Evolutionary conservation across 805 yeast genomes (phyloP).

Genomic region (Scheffersomyces coipomensis): DNA sequence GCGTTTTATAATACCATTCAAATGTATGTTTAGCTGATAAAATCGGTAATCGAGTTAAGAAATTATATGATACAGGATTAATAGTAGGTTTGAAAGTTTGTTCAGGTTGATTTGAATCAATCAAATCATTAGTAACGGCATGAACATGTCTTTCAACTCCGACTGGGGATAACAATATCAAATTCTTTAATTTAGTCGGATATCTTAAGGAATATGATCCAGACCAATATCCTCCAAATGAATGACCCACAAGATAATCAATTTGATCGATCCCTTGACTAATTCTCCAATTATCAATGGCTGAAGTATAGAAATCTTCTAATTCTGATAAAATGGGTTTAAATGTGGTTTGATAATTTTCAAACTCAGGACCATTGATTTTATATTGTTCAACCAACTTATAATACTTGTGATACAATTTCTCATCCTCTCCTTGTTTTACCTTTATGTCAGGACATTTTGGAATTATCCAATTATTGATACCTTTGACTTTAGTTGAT

Average conservation of each 20-base stretch:
- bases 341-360: conserved; percentile 32
- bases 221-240: conserved; percentile 76
- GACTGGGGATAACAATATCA: conserved; percentile 70
- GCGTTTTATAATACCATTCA: conserved; percentile 40
- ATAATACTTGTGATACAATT: conserved; percentile 37
- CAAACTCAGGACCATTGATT: conserved; percentile 22
- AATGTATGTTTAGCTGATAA: conserved; percentile 26
- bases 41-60: conserved; percentile 47
- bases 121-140: conserved; percentile 44
- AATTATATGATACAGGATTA: conserved; percentile 44
- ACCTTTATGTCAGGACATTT: conserved; percentile 22
- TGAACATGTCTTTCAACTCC: conserved; percentile 73
- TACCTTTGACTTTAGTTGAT: conserved; percentile 9
- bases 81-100: conserved; percentile 31
- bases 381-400: conserved; percentile 36
- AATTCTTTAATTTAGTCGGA: conserved; percentile 51
- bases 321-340: conserved; percentile 39
- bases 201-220: conserved; percentile 59
- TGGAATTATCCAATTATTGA: conserved; percentile 17
- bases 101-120: conserved; percentile 3
- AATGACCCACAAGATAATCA: conserved; percentile 68
- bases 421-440: conserved; percentile 24
- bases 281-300: conserved; percentile 65
- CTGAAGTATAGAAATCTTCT: conserved; percentile 55
- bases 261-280: conserved; percentile 49